These are phyloP conservation scores for Stachybotrys elegans DNA, from an alignment of 2,329 filamentous ascomycete genomes.

Conservation along the genomic window DNA sequence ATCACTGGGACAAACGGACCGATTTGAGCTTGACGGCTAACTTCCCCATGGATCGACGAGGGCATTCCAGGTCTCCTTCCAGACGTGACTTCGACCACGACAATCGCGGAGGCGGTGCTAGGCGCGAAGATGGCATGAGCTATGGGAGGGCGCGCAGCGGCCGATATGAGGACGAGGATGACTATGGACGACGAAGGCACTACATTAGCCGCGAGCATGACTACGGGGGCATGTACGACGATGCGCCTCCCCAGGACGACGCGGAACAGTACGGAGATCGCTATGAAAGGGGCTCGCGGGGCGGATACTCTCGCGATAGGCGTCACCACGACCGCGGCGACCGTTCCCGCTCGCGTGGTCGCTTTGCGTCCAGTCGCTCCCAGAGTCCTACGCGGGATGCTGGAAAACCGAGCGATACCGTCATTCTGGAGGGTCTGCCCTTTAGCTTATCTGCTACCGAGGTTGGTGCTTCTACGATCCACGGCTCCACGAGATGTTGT, in stretches of 20 bases:
- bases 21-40: conserved; percentile 35
- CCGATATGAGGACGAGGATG: conserved; percentile 16
- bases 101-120: too few relatives aligned
- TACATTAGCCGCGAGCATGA: conserved; percentile 21
- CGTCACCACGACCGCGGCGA: conserved; percentile 14
- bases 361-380: too few relatives aligned
- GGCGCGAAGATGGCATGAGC: too few relatives aligned
- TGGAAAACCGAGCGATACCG: conserved; percentile 41
- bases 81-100: conserved; percentile 32
- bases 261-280: conserved; percentile 12
- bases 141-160: conserved; percentile 18
- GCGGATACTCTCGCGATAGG: conserved; percentile 12
- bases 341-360: too few relatives aligned
- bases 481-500: too few relatives aligned
- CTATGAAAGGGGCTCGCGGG: conserved; percentile 13
- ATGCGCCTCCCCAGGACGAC: conserved; percentile 20
- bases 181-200: conserved; percentile 17
- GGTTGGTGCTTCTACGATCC: too few relatives aligned
- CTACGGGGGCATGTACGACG: conserved; percentile 34
- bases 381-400: conserved; percentile 30
- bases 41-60: conserved; percentile 38
- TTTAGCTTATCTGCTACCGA: conserved; percentile 43
- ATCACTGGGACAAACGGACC: conserved; percentile 15
- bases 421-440: conserved; percentile 52
- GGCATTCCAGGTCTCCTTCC: conserved; percentile 38